Evolutionary conservation across 1,284 basidiomycete genomes (phyloP).

Genomic region (Marasmius oreades): DNA sequence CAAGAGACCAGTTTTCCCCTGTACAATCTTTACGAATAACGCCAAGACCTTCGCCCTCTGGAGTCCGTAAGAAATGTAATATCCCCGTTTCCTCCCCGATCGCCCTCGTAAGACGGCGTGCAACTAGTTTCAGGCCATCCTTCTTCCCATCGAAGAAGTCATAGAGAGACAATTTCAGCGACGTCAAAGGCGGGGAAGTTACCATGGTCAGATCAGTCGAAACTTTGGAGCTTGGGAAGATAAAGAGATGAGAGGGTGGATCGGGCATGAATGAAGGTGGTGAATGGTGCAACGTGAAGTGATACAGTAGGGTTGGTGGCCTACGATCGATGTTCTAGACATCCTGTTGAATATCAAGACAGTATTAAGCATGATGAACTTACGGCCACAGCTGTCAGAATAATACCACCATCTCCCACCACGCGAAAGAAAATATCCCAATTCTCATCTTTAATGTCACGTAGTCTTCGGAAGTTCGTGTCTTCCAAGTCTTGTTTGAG

Average conservation of each 20-base stretch:
- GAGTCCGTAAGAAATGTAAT: constrained; percentile 64
- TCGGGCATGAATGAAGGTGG: constrained; percentile 44
- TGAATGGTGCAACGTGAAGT: constrained; percentile 68
- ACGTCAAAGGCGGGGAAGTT: constrained; percentile 56
- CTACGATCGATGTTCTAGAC: constrained; percentile 81
- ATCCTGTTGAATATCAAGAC: constrained; percentile 7
- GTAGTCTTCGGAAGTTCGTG: constrained; percentile 41
- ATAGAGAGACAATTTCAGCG: constrained; percentile 50
- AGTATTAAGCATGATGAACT: constrained; percentile 25
- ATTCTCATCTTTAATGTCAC: constrained; percentile 62
- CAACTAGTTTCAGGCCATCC: constrained; percentile 44
- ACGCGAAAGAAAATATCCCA: constrained; percentile 80
- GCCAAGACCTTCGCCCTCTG: constrained; percentile 70
- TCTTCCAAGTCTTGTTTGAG: constrained; percentile 40
- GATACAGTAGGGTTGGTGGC: constrained; percentile 81
- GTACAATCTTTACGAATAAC: constrained; percentile 50
- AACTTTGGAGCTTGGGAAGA: constrained; percentile 46
- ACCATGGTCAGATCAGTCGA: constrained; percentile 49
- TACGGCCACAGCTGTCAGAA: constrained; percentile 74
- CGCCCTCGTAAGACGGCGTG: constrained; percentile 34
- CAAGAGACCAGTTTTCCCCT: constrained; percentile 62
- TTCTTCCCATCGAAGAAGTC: constrained; percentile 58
- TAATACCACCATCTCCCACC: constrained; percentile 65
- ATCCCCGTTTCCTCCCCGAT: constrained; percentile 50
- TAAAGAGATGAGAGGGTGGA: constrained; percentile 47